phyloP scores from a whole-genome alignment of 768 basidiomycete genomes.

The Lactarius akahatsu region DNA sequence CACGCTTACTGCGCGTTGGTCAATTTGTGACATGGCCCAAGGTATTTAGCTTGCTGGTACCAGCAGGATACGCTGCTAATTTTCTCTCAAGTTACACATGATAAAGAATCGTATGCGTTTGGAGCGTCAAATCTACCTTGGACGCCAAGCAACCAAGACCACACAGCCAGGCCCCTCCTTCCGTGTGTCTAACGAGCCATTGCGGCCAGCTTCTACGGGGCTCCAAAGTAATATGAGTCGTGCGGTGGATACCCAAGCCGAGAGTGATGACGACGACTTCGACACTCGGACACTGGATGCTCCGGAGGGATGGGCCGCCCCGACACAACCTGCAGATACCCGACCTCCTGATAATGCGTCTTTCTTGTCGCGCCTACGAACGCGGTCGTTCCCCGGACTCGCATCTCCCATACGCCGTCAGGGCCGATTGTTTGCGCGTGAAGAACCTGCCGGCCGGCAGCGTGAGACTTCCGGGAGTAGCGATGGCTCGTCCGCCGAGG shows the following conservation, averaged over 20 bases:
- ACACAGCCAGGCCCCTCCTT: slow-evolving; percentile 40
- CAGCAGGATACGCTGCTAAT: neutral
- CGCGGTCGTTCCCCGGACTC: slow-evolving; percentile 28
- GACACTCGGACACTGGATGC: slow-evolving; percentile 19
- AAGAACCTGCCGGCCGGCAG: slow-evolving; percentile 1
- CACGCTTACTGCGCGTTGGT: slow-evolving; percentile 84
- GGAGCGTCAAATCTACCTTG: slow-evolving; percentile 80
- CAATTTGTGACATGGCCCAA: slow-evolving; percentile 97
- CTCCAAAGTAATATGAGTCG: slow-evolving; percentile 22
- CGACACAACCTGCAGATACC: slow-evolving; percentile 3
- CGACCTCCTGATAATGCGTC: slow-evolving; percentile 9
- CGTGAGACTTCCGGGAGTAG: slow-evolving; percentile 24
- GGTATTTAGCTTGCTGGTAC: slow-evolving; percentile 42
- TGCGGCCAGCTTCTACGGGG: slow-evolving; percentile 6
- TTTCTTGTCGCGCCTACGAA: slow-evolving; percentile 28
- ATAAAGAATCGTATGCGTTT: slow-evolving; percentile 85
- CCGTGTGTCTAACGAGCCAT: slow-evolving; percentile 28
- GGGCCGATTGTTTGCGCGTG: slow-evolving; percentile 10
- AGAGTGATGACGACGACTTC: slow-evolving; percentile 31
- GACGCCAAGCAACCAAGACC: slow-evolving; percentile 69
- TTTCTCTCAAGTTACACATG: slow-evolving; percentile 73
- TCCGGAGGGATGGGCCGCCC: slow-evolving; percentile 18
- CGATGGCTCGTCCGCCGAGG: slow-evolving; percentile 27
- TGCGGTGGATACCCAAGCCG: slow-evolving; percentile 8
- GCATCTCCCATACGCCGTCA: slow-evolving; percentile 15